Percentiles rank a stretch among this genome's conserved stretches.
Evolutionary conservation across 2,329 filamentous ascomycete genomes (phyloP).

Genomic region (Gremmenia infestans): DNA sequence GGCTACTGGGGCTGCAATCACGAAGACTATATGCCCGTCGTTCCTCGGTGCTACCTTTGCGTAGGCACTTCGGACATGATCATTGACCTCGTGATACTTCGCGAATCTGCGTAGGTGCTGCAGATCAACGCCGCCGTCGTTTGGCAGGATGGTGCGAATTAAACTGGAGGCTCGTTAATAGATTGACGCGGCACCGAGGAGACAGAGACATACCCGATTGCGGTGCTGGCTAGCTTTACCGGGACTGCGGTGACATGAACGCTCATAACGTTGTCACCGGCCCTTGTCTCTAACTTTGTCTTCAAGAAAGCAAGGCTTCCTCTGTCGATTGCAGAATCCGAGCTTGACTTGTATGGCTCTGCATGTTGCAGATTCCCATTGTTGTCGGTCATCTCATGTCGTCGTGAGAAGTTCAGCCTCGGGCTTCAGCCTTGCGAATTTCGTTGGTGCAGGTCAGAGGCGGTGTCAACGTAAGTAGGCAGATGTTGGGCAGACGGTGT

Average conservation of each 20-base stretch:
- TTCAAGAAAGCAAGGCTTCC: slow-evolving; percentile 53
- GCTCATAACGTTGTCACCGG: slow-evolving; percentile 53
- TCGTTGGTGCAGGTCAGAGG: not conserved
- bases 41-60: slow-evolving; percentile 38
- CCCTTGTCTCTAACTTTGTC: slow-evolving; percentile 57
- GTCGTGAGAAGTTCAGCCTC: not conserved
- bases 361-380: not conserved
- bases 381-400: slow-evolving; percentile 5
- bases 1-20: slow-evolving; percentile 47
- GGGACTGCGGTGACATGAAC: slow-evolving; percentile 70
- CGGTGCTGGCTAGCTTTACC: slow-evolving; percentile 63
- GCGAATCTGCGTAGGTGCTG: slow-evolving; percentile 72
- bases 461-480: not conserved
- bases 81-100: slow-evolving; percentile 63
- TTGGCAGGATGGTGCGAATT: slow-evolving; percentile 51
- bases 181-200: slow-evolving; percentile 14
- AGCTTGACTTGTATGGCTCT: not conserved
- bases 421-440: slow-evolving; percentile 1
- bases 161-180: slow-evolving; percentile 39
- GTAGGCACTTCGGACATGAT: slow-evolving; percentile 55
- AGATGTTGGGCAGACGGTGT: not conserved
- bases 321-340: not conserved
- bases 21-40: slow-evolving; percentile 42
- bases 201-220: slow-evolving; percentile 58
- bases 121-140: slow-evolving; percentile 58